Base-by-base conservation (phyloP, 2,329 filamentous ascomycete genomes). In the Fusarium penzigii region DNA sequence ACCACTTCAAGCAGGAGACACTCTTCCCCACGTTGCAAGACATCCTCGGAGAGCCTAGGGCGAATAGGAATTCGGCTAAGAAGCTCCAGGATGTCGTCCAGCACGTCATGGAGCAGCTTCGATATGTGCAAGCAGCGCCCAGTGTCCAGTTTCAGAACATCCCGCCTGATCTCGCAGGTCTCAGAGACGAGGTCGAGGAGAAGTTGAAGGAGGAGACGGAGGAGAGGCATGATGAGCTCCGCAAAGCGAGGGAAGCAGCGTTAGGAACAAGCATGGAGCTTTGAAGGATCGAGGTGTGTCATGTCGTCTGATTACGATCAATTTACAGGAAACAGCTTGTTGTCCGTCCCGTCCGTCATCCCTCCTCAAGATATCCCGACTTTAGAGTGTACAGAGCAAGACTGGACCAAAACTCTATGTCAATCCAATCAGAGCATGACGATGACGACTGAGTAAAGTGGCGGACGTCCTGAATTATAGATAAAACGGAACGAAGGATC, bases 11-110 rank as follows among this genome's bases (percentile, higher is more conserved):
- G 43, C 88, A 91, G 40, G 89, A 94, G 56, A 92, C 87, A 20
- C 82, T 99, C 13, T 94, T 97, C 67, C 94, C 94, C 1, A 88
- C 89, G 5, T 81, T 97, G n/a, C 84, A 89, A 64, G 80, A 87
- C 67, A 84, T 86, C 40, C 68, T 87, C 39, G 80, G 82, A 44
- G 88, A 93, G 62, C 81, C 81, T 43, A 77, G 82, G 48, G 85
- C 87, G 66, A 97, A 97, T 68, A 84, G 88, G 64, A 95, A 96
- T 65, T 82, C 89, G 6, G 79, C 83, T 45, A 88, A 92, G 65
- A 88, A 90, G 55, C 76, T 96, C 16, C 79, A 86, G 44, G 85
- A 87, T 34, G 87, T 96, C 41, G 81, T 95, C 5, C 81, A 88
- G 67, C 86, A 90, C 53, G 86, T 96, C 41, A 84, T 85, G 41